These are phyloP conservation scores for Trametes punicea DNA, from an alignment of 768 basidiomycete genomes.

Conservation along the genomic window DNA sequence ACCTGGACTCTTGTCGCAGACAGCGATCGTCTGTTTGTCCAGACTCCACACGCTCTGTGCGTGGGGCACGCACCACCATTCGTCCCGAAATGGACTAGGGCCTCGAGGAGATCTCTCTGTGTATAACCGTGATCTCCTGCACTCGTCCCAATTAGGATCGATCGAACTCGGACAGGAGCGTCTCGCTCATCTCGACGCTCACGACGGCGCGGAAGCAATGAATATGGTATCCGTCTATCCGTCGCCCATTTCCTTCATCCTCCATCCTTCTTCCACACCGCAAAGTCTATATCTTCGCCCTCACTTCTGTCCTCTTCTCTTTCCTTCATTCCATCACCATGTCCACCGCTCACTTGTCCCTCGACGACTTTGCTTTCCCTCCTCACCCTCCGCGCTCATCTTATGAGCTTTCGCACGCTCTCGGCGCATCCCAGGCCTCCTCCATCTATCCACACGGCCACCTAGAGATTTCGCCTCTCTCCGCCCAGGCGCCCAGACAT, in stretches of 20 bases:
- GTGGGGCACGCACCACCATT: slow-evolving; percentile 6
- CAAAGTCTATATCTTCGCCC: slow-evolving; percentile 7
- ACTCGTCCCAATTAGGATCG: slow-evolving; percentile 5
- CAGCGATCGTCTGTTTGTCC: neutral
- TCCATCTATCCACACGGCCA: slow-evolving; percentile 5
- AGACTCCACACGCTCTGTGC: neutral
- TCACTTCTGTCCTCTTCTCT: neutral
- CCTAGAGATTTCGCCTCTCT: neutral
- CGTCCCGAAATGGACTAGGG: neutral
- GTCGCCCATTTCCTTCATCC: slow-evolving; percentile 12
- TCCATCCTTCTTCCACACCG: slow-evolving; percentile 12
- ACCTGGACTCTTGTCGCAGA: neutral
- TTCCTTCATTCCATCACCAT: slow-evolving; percentile 13
- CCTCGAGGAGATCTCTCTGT: neutral
- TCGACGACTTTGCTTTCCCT: slow-evolving; percentile 20
- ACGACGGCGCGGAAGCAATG: slow-evolving; percentile 10
- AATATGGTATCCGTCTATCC: slow-evolving; percentile 15
- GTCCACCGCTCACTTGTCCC: slow-evolving; percentile 20
- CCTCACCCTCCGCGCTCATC: slow-evolving; percentile 5
- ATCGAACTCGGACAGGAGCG: slow-evolving; percentile 12
- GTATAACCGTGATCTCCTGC: neutral
- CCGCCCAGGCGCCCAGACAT: neutral
- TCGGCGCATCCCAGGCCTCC: slow-evolving; percentile 13
- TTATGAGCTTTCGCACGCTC: slow-evolving; percentile 20
- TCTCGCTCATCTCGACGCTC: neutral